phyloP scores from a whole-genome alignment of 2,329 filamentous ascomycete genomes.

The Trichoderma guizhouense region DNA sequence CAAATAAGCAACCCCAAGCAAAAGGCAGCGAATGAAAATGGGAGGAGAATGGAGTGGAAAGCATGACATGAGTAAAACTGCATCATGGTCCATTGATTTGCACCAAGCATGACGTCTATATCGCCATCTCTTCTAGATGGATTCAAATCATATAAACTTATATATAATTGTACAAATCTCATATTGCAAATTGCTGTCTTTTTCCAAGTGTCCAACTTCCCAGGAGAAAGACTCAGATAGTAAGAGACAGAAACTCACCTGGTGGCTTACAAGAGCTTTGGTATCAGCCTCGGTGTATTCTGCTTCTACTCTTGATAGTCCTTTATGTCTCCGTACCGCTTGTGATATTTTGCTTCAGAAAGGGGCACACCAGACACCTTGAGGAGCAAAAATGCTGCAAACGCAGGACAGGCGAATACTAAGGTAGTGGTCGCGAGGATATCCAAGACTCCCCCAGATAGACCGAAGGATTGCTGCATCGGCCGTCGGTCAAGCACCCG shows the following conservation, averaged over 20 bases:
- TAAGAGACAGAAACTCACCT: neutral
- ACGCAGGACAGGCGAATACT: conserved; percentile 58
- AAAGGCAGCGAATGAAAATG: neutral
- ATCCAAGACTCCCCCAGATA: conserved; percentile 41
- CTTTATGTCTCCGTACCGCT: conserved; percentile 58
- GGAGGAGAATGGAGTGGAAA: neutral
- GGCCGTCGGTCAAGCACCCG: conserved; percentile 54
- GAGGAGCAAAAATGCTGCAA: conserved; percentile 60
- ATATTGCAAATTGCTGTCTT: neutral
- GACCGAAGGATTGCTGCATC: conserved; percentile 55
- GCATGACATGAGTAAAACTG: neutral
- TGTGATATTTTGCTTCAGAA: conserved; percentile 67
- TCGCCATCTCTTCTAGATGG: neutral
- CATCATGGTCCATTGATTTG: neutral
- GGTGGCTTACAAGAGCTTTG: conserved; percentile 47
- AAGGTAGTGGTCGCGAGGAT: conserved; percentile 36
- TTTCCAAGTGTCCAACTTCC: neutral
- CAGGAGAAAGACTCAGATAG: no score
- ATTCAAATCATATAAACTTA: neutral
- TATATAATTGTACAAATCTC: neutral
- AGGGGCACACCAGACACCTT: conserved; percentile 63
- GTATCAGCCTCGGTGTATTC: conserved; percentile 62
- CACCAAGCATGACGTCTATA: neutral
- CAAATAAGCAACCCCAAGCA: conserved; percentile 32
- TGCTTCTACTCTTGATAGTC: conserved; percentile 68